These are phyloP conservation scores for Leccinum ochraceum DNA, from an alignment of 768 basidiomycete genomes.

Conservation along the genomic window DNA sequence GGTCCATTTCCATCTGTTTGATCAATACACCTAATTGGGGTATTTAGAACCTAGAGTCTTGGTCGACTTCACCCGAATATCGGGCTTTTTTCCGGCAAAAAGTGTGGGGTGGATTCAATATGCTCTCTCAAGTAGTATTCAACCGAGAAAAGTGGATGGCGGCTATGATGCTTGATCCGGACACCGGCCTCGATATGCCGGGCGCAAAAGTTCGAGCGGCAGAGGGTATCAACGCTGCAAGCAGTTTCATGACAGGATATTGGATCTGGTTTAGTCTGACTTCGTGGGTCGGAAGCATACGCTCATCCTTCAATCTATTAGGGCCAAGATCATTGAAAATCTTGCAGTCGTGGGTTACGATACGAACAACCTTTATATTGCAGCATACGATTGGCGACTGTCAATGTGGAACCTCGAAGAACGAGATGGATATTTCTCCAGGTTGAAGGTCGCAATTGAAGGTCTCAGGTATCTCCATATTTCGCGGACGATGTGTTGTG, in stretches of 20 bases:
- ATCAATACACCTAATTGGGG: not conserved
- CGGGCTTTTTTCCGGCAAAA: constrained; percentile 92
- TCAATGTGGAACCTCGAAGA: constrained; percentile 91
- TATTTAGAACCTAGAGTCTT: constrained; percentile 81
- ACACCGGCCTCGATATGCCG: constrained; percentile 88
- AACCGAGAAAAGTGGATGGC: constrained; percentile 89
- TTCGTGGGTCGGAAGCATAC: not conserved
- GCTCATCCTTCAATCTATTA: constrained; percentile 24
- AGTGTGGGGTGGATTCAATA: constrained; percentile 75
- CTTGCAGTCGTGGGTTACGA: constrained; percentile 92
- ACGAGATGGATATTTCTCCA: constrained; percentile 87
- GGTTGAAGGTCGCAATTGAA: constrained; percentile 80
- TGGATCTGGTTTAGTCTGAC: constrained; percentile 78
- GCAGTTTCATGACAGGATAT: constrained; percentile 84
- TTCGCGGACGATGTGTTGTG: not conserved
- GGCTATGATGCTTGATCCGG: constrained; percentile 87
- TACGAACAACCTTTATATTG: constrained; percentile 81
- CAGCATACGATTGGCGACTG: constrained; percentile 90
- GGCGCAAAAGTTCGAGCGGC: constrained; percentile 87
- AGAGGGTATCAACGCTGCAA: constrained; percentile 90
- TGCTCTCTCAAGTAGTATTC: constrained; percentile 82
- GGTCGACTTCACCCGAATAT: constrained; percentile 87
- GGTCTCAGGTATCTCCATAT: constrained; percentile 53
- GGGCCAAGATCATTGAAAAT: constrained; percentile 94
- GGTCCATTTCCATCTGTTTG: not conserved